Evolutionary conservation across 2,329 filamentous ascomycete species (phyloP).

Genomic region (Pleochaeta shiraiana): DNA sequence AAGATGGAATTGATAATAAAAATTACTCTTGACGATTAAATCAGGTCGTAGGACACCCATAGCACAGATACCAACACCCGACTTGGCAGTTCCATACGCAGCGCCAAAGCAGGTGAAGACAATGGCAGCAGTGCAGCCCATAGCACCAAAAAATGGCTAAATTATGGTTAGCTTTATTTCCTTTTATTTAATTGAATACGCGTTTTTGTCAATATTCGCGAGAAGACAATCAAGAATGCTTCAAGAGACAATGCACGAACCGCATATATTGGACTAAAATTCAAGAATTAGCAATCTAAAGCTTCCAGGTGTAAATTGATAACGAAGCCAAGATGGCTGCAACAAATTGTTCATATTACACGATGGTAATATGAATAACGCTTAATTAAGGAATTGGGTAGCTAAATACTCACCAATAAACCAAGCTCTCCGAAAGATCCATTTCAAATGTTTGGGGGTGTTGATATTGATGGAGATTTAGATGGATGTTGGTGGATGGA

Average conservation of each 20-base stretch:
- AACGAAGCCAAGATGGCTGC: no score
- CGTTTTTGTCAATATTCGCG: not conserved
- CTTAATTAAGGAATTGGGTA: not conserved
- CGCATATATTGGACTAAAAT: conserved; percentile 79
- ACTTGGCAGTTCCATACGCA: conserved; percentile 97
- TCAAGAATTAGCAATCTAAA: not conserved
- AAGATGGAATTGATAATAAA: not conserved
- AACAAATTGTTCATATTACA: not conserved
- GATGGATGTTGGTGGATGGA: not conserved
- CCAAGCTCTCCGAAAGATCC: conserved; percentile 35
- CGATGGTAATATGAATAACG: not conserved
- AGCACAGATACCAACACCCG: conserved; percentile 92
- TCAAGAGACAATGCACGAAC: conserved; percentile 40
- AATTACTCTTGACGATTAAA: conserved; percentile 96
- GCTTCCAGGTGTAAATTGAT: not conserved
- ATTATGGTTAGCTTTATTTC: conserved; percentile 14
- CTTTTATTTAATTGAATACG: not conserved
- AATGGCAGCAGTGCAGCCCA: conserved; percentile 89
- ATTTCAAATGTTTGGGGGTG: conserved; percentile 37
- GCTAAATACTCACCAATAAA: conserved; percentile 40
- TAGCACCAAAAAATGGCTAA: conserved; percentile 81
- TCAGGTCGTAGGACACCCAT: conserved; percentile 98
- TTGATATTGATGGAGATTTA: conserved; percentile 22
- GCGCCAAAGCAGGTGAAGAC: conserved; percentile 95
- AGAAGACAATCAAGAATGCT: not conserved